phyloP scores from a whole-genome alignment of 2,329 filamentous ascomycete genomes.

The Achaetomium macrosporum region DNA sequence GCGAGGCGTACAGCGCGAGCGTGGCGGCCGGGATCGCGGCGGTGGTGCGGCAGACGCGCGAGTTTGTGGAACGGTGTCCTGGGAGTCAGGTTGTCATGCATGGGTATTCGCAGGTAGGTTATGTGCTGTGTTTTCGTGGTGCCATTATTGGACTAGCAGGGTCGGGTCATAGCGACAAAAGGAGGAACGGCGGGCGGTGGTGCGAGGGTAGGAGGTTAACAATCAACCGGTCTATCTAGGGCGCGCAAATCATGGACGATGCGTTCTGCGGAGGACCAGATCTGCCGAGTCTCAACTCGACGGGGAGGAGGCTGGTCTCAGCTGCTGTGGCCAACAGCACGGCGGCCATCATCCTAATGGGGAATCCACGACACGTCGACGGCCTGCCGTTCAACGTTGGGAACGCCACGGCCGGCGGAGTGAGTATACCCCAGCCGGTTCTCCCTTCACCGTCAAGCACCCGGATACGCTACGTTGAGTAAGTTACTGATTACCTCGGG shows the following conservation, averaged over 20 bases:
- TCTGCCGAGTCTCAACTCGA: constrained; percentile 42
- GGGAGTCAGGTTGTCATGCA: constrained; percentile 50
- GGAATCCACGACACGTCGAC: constrained; percentile 48
- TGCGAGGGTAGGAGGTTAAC: no score
- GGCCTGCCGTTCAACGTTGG: constrained; percentile 53
- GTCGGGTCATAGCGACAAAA: no score
- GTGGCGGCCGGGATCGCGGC: constrained; percentile 47
- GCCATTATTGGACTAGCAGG: no score
- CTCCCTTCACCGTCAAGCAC: no score
- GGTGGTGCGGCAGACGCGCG: constrained; percentile 40
- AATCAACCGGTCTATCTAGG: no score
- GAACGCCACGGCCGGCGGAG: constrained; percentile 49
- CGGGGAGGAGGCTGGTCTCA: constrained; percentile 34
- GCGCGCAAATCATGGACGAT: constrained; percentile 57
- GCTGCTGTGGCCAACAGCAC: constrained; percentile 43
- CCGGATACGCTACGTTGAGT: no score
- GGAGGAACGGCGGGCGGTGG: no score
- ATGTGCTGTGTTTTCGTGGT: not conserved
- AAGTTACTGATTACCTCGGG: constrained; percentile 29
- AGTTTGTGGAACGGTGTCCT: constrained; percentile 49
- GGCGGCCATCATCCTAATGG: constrained; percentile 55
- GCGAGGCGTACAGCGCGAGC: constrained; percentile 46
- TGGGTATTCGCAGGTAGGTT: constrained; percentile 52
- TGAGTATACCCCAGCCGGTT: constrained; percentile 31
- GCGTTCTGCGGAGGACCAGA: constrained; percentile 52